Evolutionary conservation across 1,284 basidiomycete genomes (phyloP).

Genomic region (Phlebopus sp.): DNA sequence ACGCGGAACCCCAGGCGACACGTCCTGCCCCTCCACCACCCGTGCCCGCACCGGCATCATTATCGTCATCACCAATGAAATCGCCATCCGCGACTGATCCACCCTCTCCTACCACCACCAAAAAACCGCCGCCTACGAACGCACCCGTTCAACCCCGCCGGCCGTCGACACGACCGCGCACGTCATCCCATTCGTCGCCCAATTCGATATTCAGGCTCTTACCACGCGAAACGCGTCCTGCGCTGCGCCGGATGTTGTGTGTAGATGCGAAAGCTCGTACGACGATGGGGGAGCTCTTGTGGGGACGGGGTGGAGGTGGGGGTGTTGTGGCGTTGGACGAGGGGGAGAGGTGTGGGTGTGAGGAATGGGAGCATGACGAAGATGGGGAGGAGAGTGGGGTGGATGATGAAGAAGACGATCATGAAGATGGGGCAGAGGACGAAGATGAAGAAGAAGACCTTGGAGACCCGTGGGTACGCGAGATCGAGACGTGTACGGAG

Average conservation of each 20-base stretch:
- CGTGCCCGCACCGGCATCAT: slow-evolving; percentile 12
- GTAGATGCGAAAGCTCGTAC: slow-evolving; percentile 88
- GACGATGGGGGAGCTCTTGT: slow-evolving; percentile 90
- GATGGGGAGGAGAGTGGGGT: slow-evolving; percentile 9
- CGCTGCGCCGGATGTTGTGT: slow-evolving; percentile 91
- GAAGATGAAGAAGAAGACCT: slow-evolving; percentile 67
- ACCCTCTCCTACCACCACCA: slow-evolving; percentile 14
- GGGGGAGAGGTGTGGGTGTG: slow-evolving; percentile 47
- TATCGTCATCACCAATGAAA: background rate
- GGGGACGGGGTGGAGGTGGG: slow-evolving; percentile 73
- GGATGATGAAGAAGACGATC: slow-evolving; percentile 13
- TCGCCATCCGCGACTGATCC: slow-evolving; percentile 3
- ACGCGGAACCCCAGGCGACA: slow-evolving; percentile 14
- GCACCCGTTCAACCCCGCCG: slow-evolving; percentile 8
- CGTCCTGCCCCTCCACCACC: slow-evolving; percentile 23
- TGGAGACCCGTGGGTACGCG: slow-evolving; percentile 77
- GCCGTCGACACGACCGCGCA: slow-evolving; percentile 47
- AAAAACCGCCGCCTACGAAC: slow-evolving; percentile 12
- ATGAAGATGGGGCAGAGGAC: slow-evolving; percentile 49
- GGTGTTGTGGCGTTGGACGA: slow-evolving; percentile 53
- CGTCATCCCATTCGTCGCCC: slow-evolving; percentile 73
- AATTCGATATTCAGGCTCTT: slow-evolving; percentile 98
- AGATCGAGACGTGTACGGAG: slow-evolving; percentile 68
- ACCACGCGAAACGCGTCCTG: slow-evolving; percentile 87
- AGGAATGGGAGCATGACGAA: slow-evolving; percentile 51